A percentile compares a stretch with the other conserved stretches of the same genome.
These are phyloP conservation scores for Chloranthus sessilifolius DNA, from an alignment of 164 flowering plant species.

Conservation along the genomic window DNA sequence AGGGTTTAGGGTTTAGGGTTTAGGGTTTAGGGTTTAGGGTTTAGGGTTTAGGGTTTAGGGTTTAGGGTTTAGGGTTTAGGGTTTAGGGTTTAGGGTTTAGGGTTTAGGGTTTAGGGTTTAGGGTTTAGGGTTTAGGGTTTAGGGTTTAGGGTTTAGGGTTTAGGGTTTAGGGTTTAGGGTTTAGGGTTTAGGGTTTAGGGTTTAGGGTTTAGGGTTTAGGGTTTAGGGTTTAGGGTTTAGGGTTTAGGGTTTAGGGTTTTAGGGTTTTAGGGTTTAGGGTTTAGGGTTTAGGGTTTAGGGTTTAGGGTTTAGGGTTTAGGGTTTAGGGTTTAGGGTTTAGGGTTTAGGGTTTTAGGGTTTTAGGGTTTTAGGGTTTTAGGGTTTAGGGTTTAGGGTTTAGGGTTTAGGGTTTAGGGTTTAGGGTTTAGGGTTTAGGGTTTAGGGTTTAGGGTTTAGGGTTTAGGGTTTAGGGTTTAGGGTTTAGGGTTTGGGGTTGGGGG, in stretches of 20 bases:
- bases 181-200: not conserved
- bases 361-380: too few relatives aligned
- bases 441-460: not conserved
- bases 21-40: conserved; percentile 5
- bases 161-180: not conserved
- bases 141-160: too few relatives aligned
- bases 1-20: conserved; percentile 1
- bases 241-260: too few relatives aligned
- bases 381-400: too few relatives aligned
- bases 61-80: not conserved
- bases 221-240: not conserved
- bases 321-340: not conserved
- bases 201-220: not conserved
- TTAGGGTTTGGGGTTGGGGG: not conserved
- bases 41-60: not conserved
- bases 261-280: too few relatives aligned
- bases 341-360: too few relatives aligned
- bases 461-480: not conserved
- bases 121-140: conserved; percentile 1
- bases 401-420: too few relatives aligned
- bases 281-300: too few relatives aligned
- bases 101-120: conserved; percentile 5
- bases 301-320: not conserved
- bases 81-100: conserved; percentile 5
- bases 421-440: too few relatives aligned